A percentile compares a stretch with the other conserved stretches of the same genome.
Evolutionary conservation across 257 asterid genomes (phyloP).

Genomic region (Solanum okadae): DNA sequence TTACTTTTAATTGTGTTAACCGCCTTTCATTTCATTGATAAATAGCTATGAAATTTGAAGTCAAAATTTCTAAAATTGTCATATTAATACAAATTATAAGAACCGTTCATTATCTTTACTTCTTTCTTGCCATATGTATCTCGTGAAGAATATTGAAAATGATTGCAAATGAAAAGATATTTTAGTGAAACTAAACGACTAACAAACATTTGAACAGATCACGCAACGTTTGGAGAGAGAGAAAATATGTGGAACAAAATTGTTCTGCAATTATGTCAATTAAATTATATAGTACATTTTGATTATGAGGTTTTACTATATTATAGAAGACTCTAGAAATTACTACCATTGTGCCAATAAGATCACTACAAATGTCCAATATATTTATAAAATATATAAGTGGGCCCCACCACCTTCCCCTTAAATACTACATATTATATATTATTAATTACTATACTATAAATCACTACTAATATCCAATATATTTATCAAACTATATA

Average conservation of each 20-base stretch:
- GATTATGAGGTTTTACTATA: no score
- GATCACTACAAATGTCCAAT: no score
- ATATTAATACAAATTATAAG: background rate
- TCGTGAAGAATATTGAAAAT: background rate
- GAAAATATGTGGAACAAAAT: background rate
- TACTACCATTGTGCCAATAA: no score
- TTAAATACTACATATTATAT: no score
- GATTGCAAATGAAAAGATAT: background rate
- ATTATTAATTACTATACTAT: no score
- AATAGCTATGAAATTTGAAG: background rate
- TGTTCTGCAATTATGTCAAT: background rate
- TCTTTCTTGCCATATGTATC: background rate
- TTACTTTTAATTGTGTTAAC: background rate
- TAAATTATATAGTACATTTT: background rate
- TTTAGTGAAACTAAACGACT: background rate
- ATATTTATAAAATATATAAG: no score
- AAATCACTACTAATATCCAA: no score
- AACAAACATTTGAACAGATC: no score
- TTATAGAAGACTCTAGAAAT: no score
- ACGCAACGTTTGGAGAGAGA: background rate
- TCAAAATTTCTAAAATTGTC: background rate
- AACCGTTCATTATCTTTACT: background rate
- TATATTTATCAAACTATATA: no score
- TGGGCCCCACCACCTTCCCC: no score
- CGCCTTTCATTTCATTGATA: background rate